Percentiles rank a stretch among this genome's conserved stretches.
Conservation (phyloP, 192 early-diverging fungal genomes). For the Paraglomus occultum region DNA sequence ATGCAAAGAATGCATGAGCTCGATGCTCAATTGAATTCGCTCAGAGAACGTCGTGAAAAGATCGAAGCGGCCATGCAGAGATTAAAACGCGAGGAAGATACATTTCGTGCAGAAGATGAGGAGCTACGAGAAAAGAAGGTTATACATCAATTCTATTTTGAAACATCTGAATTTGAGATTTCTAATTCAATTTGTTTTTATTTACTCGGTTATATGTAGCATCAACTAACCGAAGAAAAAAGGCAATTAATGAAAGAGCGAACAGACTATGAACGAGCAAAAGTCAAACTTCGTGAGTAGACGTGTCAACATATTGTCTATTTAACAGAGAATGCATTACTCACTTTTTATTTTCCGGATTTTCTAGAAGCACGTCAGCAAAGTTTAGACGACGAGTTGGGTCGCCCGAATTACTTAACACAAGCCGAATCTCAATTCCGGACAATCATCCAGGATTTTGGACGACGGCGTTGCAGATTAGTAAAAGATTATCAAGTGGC, state of each 20-base stretch:
- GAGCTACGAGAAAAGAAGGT: constrained; percentile 40
- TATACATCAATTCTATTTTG: neutral
- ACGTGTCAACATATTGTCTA: no score
- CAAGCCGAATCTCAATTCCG: constrained; percentile 24
- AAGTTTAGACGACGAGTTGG: neutral
- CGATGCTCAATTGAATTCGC: constrained; percentile 33
- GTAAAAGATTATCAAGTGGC: constrained; percentile 25
- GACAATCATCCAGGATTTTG: neutral
- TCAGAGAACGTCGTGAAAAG: constrained; percentile 30
- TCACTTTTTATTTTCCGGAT: no score
- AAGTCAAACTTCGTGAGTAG: no score
- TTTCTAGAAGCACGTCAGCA: no score
- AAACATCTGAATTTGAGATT: no score
- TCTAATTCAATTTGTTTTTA: no score
- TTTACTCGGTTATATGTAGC: no score
- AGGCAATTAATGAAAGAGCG: no score
- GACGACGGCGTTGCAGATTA: constrained; percentile 29
- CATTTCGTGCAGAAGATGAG: constrained; percentile 32
- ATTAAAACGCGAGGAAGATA: constrained; percentile 39
- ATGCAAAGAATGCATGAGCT: constrained; percentile 38
- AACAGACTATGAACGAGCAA: no score
- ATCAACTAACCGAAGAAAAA: no score
- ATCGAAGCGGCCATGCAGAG: constrained; percentile 35
- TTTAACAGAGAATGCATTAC: no score
- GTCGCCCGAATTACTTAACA: constrained; percentile 18